Percentiles rank a stretch among this genome's conserved stretches.
These are phyloP conservation scores for Mesostigma viride DNA, from an alignment of 139 green algal species.

Conservation along the genomic window DNA sequence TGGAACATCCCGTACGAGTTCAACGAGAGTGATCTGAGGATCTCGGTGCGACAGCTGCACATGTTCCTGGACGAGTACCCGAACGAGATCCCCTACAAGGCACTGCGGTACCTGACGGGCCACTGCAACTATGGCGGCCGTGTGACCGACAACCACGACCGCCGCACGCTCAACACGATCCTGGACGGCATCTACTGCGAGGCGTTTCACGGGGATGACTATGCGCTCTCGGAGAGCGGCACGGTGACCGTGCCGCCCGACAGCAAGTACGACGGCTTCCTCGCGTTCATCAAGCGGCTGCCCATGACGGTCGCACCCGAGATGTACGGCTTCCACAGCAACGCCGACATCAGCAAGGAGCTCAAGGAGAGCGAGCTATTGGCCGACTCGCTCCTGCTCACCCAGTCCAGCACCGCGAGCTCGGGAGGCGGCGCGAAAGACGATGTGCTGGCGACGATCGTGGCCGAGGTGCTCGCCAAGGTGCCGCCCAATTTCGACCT, in stretches of 20 bases:
- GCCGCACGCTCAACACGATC: slow-evolving; percentile 60
- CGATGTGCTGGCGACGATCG: slow-evolving; percentile 24
- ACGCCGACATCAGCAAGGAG: slow-evolving; percentile 66
- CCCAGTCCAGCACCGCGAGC: slow-evolving; percentile 18
- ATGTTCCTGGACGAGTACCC: slow-evolving; percentile 73
- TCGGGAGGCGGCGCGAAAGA: slow-evolving; percentile 27
- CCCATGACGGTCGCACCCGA: slow-evolving; percentile 47
- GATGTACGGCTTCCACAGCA: slow-evolving; percentile 62
- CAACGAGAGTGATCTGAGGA: slow-evolving; percentile 64
- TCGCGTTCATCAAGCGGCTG: slow-evolving; percentile 58
- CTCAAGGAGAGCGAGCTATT: slow-evolving; percentile 35
- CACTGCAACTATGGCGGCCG: slow-evolving; percentile 42
- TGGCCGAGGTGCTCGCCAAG: slow-evolving; percentile 29
- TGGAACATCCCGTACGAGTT: slow-evolving; percentile 78
- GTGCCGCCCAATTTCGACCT: slow-evolving; percentile 40
- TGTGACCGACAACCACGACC: slow-evolving; percentile 66
- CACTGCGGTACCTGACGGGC: slow-evolving; percentile 48
- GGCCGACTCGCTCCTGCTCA: slow-evolving; percentile 34
- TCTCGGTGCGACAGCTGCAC: slow-evolving; percentile 57
- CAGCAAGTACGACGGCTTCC: slow-evolving; percentile 46
- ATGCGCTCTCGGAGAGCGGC: slow-evolving; percentile 15
- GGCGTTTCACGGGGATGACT: slow-evolving; percentile 18
- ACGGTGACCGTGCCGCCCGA: slow-evolving; percentile 7
- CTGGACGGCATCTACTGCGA: slow-evolving; percentile 55
- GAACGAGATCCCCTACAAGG: slow-evolving; percentile 53